Percentiles rank a stretch among this genome's conserved stretches.
phyloP scores from a whole-genome alignment of 2,329 filamentous ascomycete genomes.

The Calonectria pseudoreteaudii region DNA sequence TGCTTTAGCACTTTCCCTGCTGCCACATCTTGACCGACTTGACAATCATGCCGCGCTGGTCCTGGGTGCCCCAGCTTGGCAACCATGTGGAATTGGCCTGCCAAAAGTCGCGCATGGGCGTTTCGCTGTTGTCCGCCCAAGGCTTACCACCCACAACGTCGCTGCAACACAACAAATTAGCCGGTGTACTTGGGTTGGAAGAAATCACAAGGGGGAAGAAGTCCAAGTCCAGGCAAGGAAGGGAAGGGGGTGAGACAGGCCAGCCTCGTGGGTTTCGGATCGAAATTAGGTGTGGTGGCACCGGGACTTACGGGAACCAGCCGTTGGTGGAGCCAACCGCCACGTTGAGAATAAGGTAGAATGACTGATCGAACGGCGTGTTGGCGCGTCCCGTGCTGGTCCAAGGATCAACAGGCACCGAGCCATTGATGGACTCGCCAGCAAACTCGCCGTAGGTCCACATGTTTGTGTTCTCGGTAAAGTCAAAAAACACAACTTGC shows the following conservation, averaged over 20 bases:
- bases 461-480: constrained; percentile 46
- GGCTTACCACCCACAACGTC: constrained; percentile 57
- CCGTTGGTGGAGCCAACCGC: constrained; percentile 61
- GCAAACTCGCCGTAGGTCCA: constrained; percentile 54
- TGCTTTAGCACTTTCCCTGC: constrained; percentile 45
- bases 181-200: background rate
- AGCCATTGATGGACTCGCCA: constrained; percentile 52
- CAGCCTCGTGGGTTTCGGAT: constrained; percentile 4
- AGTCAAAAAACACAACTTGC: constrained; percentile 47
- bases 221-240: background rate
- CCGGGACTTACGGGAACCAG: constrained; percentile 54
- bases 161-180: constrained; percentile 37
- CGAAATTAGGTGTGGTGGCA: background rate
- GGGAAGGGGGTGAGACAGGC: background rate
- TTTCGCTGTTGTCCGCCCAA: constrained; percentile 55
- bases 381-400: constrained; percentile 49
- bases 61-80: constrained; percentile 49
- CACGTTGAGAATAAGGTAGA: constrained; percentile 63
- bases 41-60: constrained; percentile 54
- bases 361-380: constrained; percentile 62
- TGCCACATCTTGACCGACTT: constrained; percentile 61
- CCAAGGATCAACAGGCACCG: constrained; percentile 58
- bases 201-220: background rate
- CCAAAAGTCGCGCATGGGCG: constrained; percentile 56
- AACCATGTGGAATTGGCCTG: constrained; percentile 52